Evolutionary conservation across 2,329 filamentous ascomycete genomes (phyloP).

Genomic region (Blumeria graminis): DNA sequence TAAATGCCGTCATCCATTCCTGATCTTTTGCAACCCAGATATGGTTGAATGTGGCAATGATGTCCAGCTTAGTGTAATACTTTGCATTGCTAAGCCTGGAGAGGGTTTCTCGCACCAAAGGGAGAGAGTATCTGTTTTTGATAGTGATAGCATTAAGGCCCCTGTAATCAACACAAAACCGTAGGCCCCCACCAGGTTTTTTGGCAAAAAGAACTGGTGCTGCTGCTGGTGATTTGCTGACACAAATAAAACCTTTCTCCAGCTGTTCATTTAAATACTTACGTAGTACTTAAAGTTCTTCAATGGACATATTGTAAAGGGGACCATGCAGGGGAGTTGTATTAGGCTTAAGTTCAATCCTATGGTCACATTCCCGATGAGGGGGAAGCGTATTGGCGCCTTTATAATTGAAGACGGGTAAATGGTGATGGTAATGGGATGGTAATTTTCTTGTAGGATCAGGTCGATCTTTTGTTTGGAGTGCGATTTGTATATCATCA

Average conservation of each 20-base stretch:
- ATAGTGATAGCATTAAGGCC: not conserved
- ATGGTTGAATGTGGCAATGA: slow-evolving; percentile 3
- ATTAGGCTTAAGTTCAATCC: not conserved
- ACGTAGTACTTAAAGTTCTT: not conserved
- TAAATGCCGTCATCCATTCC: slow-evolving; percentile 8
- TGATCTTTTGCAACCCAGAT: slow-evolving; percentile 5
- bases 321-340: not conserved
- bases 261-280: not conserved
- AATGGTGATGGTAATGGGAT: not conserved
- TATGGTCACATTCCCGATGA: not conserved
- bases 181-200: not conserved
- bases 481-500: not conserved
- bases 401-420: not conserved
- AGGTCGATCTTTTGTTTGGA: not conserved
- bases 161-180: not conserved
- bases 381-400: not conserved
- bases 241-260: not conserved
- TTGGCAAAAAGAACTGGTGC: not conserved
- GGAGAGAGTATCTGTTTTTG: slow-evolving; percentile 1
- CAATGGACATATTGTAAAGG: not conserved
- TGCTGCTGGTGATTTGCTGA: not conserved
- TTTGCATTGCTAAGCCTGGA: not conserved
- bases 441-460: not conserved
- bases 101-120: not conserved
- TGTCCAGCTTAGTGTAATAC: slow-evolving; percentile 2